Evolutionary conservation across 345 rosid species (phyloP), one percentile per base, ranked within the genome.

Genomic region (Eucalyptus rudis): DNA sequence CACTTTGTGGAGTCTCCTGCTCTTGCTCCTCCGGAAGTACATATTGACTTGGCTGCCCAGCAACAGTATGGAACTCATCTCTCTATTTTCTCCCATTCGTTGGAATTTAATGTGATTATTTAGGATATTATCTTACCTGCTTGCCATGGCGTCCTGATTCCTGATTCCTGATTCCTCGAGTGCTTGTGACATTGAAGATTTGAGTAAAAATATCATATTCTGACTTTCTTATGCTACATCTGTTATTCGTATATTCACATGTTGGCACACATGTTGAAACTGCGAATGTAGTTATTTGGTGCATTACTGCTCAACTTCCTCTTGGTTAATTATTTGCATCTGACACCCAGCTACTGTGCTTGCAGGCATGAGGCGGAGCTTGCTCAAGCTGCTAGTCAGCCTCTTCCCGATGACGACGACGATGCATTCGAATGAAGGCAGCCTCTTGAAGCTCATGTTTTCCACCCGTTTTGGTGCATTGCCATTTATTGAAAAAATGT

Each of bases 1-100:
- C 98, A 98, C 95, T 98, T 98, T 90, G 99, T 98, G 7, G 99
- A 98, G 93, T 91, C 99, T 22, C 96, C 97, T 49, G 99, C 99
- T 33, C 96, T 97, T 86, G 97, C 96, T 86, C 99, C 99, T 64
- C 99, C 99, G 0, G 99, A 98, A 90, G 99, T 98, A 24, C 96
- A 92, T 19, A 92, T 97, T n/a, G 99, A 98, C 91, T 3, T 95
- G 88, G 99, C 91, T 47, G 96, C 95, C 43, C 99, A 98, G 91
- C 97, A 95, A 90, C 99, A 94, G 99, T 98, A 94, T 90, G 97
- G 87, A 86, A 44, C 89, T 58, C 45, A 10, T 58, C 43, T 83
- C 56, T 27, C 56, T 50, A 50, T 50, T 11, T 56, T 40, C 31
- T 40, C 49, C 20, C 88, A 87, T 43, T 49, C 1, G 9, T 59